phyloP scores from a whole-genome alignment of 1,139 yeast species.

The Candida pseudocylindracea region DNA sequence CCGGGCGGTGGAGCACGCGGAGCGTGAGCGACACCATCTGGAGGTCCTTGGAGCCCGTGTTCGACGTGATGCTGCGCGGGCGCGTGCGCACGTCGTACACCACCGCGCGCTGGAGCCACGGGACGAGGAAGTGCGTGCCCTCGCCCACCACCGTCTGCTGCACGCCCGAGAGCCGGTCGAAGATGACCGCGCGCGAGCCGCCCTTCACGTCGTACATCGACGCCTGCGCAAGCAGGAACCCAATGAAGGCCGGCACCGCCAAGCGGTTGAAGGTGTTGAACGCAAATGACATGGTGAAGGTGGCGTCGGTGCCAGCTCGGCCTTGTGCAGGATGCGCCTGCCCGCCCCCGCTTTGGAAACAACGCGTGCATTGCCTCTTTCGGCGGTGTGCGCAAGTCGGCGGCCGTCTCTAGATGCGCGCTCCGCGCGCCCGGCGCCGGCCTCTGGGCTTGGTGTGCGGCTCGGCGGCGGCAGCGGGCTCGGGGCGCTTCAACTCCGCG shows the following conservation, averaged over 20 bases:
- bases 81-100: constrained; percentile 77
- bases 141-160: constrained; percentile 76
- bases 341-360: too few species aligned
- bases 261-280: constrained; percentile 17
- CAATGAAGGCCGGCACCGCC: constrained; percentile 52
- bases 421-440: too few species aligned
- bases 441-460: too few species aligned
- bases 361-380: too few species aligned
- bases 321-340: too few species aligned
- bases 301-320: too few species aligned
- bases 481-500: too few species aligned
- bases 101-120: constrained; percentile 90
- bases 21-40: constrained; percentile 89
- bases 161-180: constrained; percentile 82
- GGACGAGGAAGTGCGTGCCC: constrained; percentile 88
- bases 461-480: too few species aligned
- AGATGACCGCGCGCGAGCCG: constrained; percentile 87
- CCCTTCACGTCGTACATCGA: constrained; percentile 88
- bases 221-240: constrained; percentile 40
- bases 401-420: too few species aligned
- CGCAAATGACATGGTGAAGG: too few species aligned
- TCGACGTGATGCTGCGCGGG: constrained; percentile 84
- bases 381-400: too few species aligned
- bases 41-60: constrained; percentile 92
- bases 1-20: constrained; percentile 89